Conservation (phyloP, 2,329 filamentous ascomycete species). For the Trichoderma pleuroti region DNA sequence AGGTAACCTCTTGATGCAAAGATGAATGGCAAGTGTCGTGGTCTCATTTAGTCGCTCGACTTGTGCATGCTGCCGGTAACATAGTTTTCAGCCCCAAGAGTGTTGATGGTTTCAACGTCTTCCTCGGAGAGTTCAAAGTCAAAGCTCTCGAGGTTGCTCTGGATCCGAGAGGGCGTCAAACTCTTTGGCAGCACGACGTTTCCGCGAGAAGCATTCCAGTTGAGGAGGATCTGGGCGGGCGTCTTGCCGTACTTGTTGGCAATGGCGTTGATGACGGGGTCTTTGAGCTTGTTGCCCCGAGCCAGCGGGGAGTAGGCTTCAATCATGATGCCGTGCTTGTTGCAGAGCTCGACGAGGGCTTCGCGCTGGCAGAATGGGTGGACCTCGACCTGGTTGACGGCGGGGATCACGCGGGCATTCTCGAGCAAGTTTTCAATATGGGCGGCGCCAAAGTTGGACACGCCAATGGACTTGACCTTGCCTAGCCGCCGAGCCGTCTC, state of each 20-base stretch:
- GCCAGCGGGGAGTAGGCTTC: constrained; percentile 54
- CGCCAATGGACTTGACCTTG: constrained; percentile 66
- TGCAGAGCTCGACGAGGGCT: constrained; percentile 54
- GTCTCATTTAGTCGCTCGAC: constrained; percentile 33
- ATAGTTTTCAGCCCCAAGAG: constrained; percentile 63
- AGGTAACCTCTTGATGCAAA: not conserved
- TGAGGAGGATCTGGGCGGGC: constrained; percentile 70
- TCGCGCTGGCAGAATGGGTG: constrained; percentile 70
- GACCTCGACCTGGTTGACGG: constrained; percentile 75
- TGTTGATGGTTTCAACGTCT: constrained; percentile 49
- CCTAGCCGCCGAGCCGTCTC: constrained; percentile 64
- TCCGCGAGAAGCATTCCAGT: constrained; percentile 74
- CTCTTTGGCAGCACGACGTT: constrained; percentile 75
- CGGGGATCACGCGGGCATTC: constrained; percentile 58
- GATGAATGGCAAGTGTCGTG: not conserved
- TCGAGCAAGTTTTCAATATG: constrained; percentile 56
- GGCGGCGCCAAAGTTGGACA: constrained; percentile 73
- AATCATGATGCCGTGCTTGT: constrained; percentile 53
- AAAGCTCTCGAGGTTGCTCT: constrained; percentile 62
- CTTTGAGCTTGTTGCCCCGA: constrained; percentile 44
- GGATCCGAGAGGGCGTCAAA: constrained; percentile 58
- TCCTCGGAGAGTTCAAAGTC: constrained; percentile 57
- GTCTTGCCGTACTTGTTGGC: constrained; percentile 68
- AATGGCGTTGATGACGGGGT: constrained; percentile 58
- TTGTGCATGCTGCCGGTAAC: constrained; percentile 57